phyloP scores from a whole-genome alignment of 495 filamentous ascomycete genomes.

The Aspergillus mulundensis region DNA sequence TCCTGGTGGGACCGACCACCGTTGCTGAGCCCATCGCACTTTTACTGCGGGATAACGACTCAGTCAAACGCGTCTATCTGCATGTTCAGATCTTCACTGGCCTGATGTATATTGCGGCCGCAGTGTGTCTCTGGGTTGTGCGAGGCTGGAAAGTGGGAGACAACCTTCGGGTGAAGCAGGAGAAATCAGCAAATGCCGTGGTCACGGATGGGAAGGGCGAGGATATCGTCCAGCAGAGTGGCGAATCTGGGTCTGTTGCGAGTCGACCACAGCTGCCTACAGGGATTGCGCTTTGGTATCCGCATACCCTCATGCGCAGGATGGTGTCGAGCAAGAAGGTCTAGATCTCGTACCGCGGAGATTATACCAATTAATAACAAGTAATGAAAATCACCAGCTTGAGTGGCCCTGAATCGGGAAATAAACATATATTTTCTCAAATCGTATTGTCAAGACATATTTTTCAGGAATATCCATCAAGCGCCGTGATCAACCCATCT shows the following conservation, averaged over 20 bases:
- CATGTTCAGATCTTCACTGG: constrained; percentile 64
- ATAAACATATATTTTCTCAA: background rate
- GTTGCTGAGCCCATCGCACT: constrained; percentile 73
- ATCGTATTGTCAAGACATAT: background rate
- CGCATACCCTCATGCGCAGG: constrained; percentile 23
- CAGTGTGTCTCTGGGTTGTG: constrained; percentile 46
- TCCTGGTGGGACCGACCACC: constrained; percentile 67
- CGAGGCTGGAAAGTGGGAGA: constrained; percentile 58
- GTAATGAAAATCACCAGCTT: background rate
- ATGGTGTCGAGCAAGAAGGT: constrained; percentile 37
- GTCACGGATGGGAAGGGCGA: background rate
- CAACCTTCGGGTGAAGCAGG: constrained; percentile 36
- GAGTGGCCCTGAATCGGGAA: background rate
- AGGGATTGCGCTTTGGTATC: constrained; percentile 24
- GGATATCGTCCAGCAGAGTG: background rate
- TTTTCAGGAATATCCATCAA: background rate
- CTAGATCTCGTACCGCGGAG: constrained; percentile 6
- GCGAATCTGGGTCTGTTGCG: background rate
- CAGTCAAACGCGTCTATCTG: constrained; percentile 46
- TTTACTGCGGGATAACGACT: constrained; percentile 49
- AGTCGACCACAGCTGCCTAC: background rate
- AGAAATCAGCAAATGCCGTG: constrained; percentile 6
- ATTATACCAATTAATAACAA: background rate
- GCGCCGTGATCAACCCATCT: background rate
- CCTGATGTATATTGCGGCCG: constrained; percentile 60